phyloP scores from a whole-genome alignment of 2,329 filamentous ascomycete genomes.

The Trichoderma semiorbis region DNA sequence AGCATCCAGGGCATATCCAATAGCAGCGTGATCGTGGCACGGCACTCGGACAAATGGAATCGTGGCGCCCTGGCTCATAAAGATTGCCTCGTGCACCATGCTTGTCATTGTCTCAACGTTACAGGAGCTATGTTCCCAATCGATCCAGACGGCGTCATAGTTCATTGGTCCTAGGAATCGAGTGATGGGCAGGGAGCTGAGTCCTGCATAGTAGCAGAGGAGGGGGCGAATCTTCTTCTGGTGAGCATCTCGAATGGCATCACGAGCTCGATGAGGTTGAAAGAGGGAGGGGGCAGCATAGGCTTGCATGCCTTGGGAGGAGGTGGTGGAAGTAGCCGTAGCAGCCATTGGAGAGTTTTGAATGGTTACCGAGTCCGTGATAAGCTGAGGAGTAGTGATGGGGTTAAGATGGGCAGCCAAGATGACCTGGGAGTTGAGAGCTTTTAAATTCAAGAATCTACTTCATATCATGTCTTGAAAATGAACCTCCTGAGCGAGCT shows the following conservation, averaged over 20 bases:
- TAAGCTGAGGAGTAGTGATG: not conserved
- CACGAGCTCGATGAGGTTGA: slow-evolving; percentile 43
- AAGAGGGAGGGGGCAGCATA: slow-evolving; percentile 39
- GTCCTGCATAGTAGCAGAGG: slow-evolving; percentile 40
- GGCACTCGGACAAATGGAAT: slow-evolving; percentile 45
- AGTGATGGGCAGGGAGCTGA: slow-evolving; percentile 38
- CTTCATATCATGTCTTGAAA: not conserved
- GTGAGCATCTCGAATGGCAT: slow-evolving; percentile 45
- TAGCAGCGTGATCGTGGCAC: slow-evolving; percentile 44
- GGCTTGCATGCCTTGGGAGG: not conserved
- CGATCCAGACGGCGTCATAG: slow-evolving; percentile 43
- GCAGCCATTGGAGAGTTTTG: not conserved
- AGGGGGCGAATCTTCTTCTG: slow-evolving; percentile 43
- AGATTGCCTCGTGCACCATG: slow-evolving; percentile 46
- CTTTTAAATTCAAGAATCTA: not conserved
- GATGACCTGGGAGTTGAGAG: not conserved
- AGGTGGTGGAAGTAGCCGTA: not conserved
- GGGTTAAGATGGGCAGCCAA: accelerated
- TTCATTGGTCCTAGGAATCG: slow-evolving; percentile 42
- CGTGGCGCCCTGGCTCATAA: slow-evolving; percentile 44
- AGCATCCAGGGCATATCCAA: slow-evolving; percentile 46
- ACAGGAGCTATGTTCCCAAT: slow-evolving; percentile 47
- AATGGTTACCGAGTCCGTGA: not conserved
- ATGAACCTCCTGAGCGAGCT: not conserved
- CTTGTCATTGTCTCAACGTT: slow-evolving; percentile 48